Conservation (phyloP, 1,284 basidiomycete genomes). For the Lentinula novae-zelandiae region DNA sequence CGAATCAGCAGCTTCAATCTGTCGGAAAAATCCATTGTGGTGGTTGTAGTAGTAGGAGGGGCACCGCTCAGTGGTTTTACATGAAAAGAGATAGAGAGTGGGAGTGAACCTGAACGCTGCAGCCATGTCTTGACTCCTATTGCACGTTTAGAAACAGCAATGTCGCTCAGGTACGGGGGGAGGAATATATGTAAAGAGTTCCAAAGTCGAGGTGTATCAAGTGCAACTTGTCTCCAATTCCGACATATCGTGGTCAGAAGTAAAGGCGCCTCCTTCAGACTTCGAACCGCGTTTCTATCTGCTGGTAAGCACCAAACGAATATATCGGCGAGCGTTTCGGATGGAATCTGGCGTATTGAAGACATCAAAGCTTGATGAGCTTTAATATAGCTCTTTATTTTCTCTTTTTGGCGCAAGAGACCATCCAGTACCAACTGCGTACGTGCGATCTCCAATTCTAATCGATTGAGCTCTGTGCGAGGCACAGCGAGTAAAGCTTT, state of each 20-base stretch:
- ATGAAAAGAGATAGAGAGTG: conserved; percentile 1
- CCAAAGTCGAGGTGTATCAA: conserved; percentile 28
- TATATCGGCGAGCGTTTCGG: conserved; percentile 34
- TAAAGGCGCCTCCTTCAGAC: conserved; percentile 22
- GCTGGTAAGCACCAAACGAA: conserved; percentile 32
- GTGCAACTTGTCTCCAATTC: conserved; percentile 25
- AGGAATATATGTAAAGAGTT: conserved; percentile 15
- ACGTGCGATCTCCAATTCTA: neutral
- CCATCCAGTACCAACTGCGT: neutral
- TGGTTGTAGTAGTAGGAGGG: neutral
- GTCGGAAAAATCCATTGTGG: neutral
- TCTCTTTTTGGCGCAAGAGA: neutral
- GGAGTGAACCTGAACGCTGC: conserved; percentile 1
- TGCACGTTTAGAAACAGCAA: neutral
- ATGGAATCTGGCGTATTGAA: conserved; percentile 20
- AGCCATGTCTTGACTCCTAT: neutral
- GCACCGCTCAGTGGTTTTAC: neutral
- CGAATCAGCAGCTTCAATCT: neutral
- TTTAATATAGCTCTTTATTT: neutral
- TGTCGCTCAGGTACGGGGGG: neutral
- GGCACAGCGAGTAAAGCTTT: neutral
- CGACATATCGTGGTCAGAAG: conserved; percentile 26
- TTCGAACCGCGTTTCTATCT: conserved; percentile 22
- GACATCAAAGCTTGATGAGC: neutral
- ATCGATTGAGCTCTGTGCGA: neutral